Evolutionary conservation across 2,329 filamentous ascomycete species (phyloP), one percentile per base, ranked within the genome.

Genomic region (Fusarium poae): DNA sequence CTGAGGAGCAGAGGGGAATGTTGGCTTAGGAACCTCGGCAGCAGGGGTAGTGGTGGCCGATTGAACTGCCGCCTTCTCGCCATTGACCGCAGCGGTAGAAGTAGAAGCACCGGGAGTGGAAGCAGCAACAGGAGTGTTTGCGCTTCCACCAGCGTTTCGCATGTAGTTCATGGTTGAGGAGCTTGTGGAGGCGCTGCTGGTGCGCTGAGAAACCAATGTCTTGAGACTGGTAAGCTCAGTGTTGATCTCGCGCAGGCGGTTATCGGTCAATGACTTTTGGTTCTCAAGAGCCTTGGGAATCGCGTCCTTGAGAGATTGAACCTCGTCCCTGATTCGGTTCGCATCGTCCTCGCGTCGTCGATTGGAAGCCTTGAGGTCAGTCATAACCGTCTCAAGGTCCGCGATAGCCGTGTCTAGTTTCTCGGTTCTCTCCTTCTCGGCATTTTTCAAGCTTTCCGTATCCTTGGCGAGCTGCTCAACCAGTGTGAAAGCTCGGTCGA

Each of bases 381-480:
- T 80, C 68, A 99, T 88, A 37, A 97, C 93, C 12, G 85, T 87
- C 77, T 99, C 95, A 9, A 99, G 89, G 52, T 97, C 94, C 6
- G 87, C 84, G 15, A 99, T 85, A 3, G 95, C 91, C 48, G 84
- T 84, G 77, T 99, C 96, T 8, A 99, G 83, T 65, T 91, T 89
- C 75, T 94, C 90, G 12, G 93, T 97, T 63, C 96, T 88, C 62
- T 92, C 86, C 77, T 94, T 86, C 82, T 99, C 96, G 0, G 94
- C 91, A 6, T 88, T 86, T 81, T 99, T 99, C 63, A 99, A 87
- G 11, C 89, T 87, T 54, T 94, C 89, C 1, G 96, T 99, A 78
- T 99, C 97, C 73, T 93, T 92, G 37, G 92, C 89, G 2, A 99
- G 87, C 77, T 98, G 96, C 63, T 99, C 96, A 13, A 99, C 90